These are phyloP conservation scores for Haberlea rhodopensis DNA, from an alignment of 257 asterid species.

Conservation along the genomic window DNA sequence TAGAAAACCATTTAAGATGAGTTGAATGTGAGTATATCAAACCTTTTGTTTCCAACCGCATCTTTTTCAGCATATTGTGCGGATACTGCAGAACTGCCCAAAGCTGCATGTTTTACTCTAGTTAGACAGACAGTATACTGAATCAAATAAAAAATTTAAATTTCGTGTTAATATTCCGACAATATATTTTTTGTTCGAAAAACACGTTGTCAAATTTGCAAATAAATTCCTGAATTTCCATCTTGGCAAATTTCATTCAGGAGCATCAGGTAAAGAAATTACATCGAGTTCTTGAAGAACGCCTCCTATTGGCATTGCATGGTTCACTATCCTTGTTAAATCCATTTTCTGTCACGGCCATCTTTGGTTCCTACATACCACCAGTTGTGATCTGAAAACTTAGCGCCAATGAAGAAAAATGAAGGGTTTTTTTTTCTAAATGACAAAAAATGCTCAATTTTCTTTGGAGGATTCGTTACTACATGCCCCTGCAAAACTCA, in stretches of 20 bases:
- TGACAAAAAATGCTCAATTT: not conserved
- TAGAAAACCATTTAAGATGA: not conserved
- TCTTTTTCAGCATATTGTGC: slow-evolving; percentile 48
- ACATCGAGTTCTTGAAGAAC: slow-evolving; percentile 68
- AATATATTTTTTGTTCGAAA: no score
- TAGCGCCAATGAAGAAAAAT: not conserved
- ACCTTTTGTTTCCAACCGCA: slow-evolving; percentile 68
- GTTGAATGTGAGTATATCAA: not conserved
- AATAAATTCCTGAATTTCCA: not conserved
- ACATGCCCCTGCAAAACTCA: slow-evolving; percentile 37
- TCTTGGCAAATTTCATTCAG: not conserved
- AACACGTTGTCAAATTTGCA: not conserved
- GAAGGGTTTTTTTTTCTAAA: not conserved
- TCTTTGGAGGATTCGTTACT: slow-evolving; percentile 15
- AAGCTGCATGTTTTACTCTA: slow-evolving; percentile 47
- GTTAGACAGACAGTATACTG: not conserved
- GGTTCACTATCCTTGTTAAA: slow-evolving; percentile 33
- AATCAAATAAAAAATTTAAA: no score
- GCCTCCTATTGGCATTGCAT: slow-evolving; percentile 37
- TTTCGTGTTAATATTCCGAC: no score
- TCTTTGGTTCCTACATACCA: slow-evolving; percentile 32
- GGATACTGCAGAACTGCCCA: slow-evolving; percentile 48
- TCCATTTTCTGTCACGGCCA: slow-evolving; percentile 29
- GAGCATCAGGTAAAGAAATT: slow-evolving; percentile 20
- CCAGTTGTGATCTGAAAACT: not conserved